A percentile compares a stretch with the other conserved stretches of the same genome.
These are phyloP conservation scores for Sergeia podlipaevii DNA, from an alignment of 208 protist species.

Conservation along the genomic window DNA sequence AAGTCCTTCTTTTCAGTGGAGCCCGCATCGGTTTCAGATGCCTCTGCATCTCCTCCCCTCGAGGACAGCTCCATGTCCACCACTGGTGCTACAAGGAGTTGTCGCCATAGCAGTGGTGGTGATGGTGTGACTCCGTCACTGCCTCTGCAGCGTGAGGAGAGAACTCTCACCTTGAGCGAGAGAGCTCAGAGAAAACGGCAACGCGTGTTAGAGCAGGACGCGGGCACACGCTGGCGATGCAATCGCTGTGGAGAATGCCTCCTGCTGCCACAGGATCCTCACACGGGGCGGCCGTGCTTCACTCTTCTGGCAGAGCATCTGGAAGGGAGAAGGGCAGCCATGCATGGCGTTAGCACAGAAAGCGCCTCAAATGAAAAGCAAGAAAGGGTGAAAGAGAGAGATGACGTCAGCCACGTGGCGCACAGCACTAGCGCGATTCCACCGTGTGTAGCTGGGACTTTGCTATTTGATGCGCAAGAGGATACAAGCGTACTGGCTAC, in stretches of 20 bases:
- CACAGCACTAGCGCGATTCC: not conserved
- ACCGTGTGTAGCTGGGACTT: slow-evolving; percentile 15
- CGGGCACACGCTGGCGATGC: slow-evolving; percentile 34
- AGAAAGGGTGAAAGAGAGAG: too few species aligned
- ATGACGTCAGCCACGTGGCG: not conserved
- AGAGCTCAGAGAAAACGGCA: slow-evolving; percentile 15
- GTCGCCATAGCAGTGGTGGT: not conserved
- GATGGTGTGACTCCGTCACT: not conserved
- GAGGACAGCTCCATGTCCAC: not conserved
- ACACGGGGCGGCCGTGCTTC: slow-evolving; percentile 25
- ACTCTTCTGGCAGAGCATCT: slow-evolving; percentile 47
- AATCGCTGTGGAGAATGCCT: slow-evolving; percentile 23
- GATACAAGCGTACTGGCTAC: too few species aligned
- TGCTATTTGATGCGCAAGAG: slow-evolving; percentile 11
- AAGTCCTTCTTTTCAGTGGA: slow-evolving; percentile 41
- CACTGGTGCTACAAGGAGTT: not conserved
- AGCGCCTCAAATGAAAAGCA: too few species aligned
- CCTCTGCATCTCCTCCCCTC: not conserved
- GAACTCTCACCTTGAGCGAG: not conserved
- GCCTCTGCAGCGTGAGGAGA: not conserved
- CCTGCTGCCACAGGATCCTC: slow-evolving; percentile 25
- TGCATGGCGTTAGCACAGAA: slow-evolving; percentile 1
- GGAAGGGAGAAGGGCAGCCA: slow-evolving; percentile 15
- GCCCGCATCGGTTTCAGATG: not conserved
- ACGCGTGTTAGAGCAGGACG: slow-evolving; percentile 15